Conservation (phyloP, 306 rosid genomes). For the Dalbergia cochinchinensis region DNA sequence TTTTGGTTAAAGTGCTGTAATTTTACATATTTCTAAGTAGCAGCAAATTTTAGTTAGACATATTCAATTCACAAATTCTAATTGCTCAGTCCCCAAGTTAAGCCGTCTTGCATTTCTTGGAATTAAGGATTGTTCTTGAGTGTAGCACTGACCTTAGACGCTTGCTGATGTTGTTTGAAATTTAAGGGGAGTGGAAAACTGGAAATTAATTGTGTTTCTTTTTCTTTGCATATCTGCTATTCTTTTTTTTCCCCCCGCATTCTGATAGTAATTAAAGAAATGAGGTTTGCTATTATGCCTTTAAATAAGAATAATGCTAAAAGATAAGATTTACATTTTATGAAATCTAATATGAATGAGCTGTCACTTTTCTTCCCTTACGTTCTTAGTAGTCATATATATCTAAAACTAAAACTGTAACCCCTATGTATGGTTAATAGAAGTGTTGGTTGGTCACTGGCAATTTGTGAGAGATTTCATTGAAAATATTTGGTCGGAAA, state of each 20-base stretch:
- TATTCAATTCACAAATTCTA: neutral
- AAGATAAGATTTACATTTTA: neutral
- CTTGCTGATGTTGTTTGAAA: conserved; percentile 15
- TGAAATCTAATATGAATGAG: neutral
- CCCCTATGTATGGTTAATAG: too few relatives aligned
- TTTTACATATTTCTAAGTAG: neutral
- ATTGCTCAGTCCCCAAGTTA: neutral
- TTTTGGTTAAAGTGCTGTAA: neutral
- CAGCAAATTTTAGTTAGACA: neutral
- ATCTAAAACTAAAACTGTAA: neutral
- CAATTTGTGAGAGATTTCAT: neutral
- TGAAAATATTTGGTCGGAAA: neutral
- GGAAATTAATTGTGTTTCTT: conserved; percentile 14
- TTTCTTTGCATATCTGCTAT: conserved; percentile 8
- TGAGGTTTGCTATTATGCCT: neutral
- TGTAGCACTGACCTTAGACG: neutral
- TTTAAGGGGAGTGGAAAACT: neutral
- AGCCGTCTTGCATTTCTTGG: neutral
- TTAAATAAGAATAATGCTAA: neutral
- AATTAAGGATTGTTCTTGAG: conserved; percentile 2
- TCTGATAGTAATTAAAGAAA: conserved; percentile 8
- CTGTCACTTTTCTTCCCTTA: neutral
- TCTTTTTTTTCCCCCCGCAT: neutral
- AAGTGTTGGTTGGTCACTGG: neutral
- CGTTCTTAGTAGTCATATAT: neutral